A percentile compares a stretch with the other conserved stretches of the same genome.
Evolutionary conservation across 2,329 filamentous ascomycete species (phyloP).

Genomic region (Beauveria varroae): DNA sequence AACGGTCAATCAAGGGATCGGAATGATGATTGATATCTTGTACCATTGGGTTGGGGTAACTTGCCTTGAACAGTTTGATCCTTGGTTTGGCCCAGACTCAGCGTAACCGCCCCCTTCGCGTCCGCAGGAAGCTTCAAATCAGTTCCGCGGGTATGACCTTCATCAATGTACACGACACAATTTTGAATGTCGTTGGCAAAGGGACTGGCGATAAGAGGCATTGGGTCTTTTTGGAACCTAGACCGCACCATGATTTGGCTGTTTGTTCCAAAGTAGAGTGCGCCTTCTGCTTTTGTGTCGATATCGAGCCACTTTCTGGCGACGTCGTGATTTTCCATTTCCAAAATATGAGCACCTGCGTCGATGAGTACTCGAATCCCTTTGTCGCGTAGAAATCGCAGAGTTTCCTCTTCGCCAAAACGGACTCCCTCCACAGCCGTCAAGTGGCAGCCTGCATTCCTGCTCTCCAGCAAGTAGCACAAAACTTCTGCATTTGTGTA

Average conservation of each 20-base stretch:
- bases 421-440: slow-evolving; percentile 16
- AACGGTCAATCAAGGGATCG: not conserved
- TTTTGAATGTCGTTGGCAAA: slow-evolving; percentile 44
- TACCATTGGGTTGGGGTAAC: not conserved
- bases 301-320: slow-evolving; percentile 42
- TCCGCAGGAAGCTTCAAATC: slow-evolving; percentile 46
- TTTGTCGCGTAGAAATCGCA: slow-evolving; percentile 28
- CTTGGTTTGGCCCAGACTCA: slow-evolving; percentile 50
- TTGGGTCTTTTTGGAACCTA: slow-evolving; percentile 30
- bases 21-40: not conserved
- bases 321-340: slow-evolving; percentile 47
- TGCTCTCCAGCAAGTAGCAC: slow-evolving; percentile 44
- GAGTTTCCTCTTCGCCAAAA: slow-evolving; percentile 27
- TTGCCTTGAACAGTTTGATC: slow-evolving; percentile 54
- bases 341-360: slow-evolving; percentile 56
- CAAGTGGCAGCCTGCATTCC: slow-evolving; percentile 40
- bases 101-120: slow-evolving; percentile 45
- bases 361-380: slow-evolving; percentile 52
- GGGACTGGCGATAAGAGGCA: slow-evolving; percentile 44
- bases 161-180: slow-evolving; percentile 53
- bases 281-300: slow-evolving; percentile 37
- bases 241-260: slow-evolving; percentile 17
- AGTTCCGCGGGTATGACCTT: slow-evolving; percentile 53
- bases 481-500: slow-evolving; percentile 60
- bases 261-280: slow-evolving; percentile 44